Conservation (phyloP, 441 rosid genomes). For the Adansonia grandidieri region DNA sequence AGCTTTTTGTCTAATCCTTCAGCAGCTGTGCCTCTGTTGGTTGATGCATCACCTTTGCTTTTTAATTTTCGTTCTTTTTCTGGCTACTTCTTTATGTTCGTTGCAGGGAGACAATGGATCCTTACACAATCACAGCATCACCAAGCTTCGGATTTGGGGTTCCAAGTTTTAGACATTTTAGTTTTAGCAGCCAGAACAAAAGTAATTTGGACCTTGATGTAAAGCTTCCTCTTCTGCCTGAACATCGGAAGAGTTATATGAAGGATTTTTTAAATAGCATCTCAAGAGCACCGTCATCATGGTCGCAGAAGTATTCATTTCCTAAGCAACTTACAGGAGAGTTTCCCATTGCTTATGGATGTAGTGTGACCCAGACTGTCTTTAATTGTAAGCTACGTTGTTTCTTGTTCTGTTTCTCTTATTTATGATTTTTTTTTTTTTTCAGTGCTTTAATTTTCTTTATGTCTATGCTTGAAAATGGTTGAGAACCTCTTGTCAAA, state of each 20-base stretch:
- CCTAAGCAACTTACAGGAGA: constrained; percentile 54
- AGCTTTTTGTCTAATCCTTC: background rate
- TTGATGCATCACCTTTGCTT: background rate
- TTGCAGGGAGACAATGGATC: constrained; percentile 64
- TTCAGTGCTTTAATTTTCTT: background rate
- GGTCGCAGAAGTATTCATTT: constrained; percentile 65
- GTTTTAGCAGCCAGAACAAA: constrained; percentile 37
- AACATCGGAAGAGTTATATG: constrained; percentile 32
- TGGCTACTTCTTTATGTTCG: background rate
- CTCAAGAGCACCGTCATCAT: constrained; percentile 55
- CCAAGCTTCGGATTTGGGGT: constrained; percentile 56
- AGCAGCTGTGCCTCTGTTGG: background rate
- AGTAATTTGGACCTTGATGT: constrained; percentile 54
- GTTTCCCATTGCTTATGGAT: constrained; percentile 63
- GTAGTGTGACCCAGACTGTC: constrained; percentile 79
- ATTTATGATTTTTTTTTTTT: background rate
- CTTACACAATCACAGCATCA: constrained; percentile 71
- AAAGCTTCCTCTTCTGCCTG: constrained; percentile 59
- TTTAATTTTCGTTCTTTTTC: background rate
- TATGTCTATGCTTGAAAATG: constrained; percentile 4
- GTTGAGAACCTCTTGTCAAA: background rate
- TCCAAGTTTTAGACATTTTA: constrained; percentile 43
- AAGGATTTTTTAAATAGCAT: constrained; percentile 46
- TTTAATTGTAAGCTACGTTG: constrained; percentile 63
- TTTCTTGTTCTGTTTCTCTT: background rate